Evolutionary conservation across 2,329 filamentous ascomycete species (phyloP), one percentile per base, ranked within the genome.

Genomic region (Aspergillus tanneri): DNA sequence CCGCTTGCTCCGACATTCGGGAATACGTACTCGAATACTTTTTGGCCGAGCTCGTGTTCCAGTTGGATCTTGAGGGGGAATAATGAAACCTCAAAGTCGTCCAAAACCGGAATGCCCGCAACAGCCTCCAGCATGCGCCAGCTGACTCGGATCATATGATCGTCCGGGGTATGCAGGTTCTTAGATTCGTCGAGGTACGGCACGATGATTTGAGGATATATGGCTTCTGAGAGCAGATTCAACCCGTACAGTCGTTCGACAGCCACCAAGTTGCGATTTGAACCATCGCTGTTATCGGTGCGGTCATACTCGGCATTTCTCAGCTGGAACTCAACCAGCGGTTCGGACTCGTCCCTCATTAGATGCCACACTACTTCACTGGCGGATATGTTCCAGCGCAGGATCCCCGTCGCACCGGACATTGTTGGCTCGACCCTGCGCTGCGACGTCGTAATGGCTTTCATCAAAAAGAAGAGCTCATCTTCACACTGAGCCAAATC

Each of bases 381-480:
- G 2, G 90, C 90, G n/a, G 88, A 87, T 50, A 99, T 90, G 65
- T 90, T 93, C 87, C 92, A 96, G 59, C 89, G 86, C 45, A 99
- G 71, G 32, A 96, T 76, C 5, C 90, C 90, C 50, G 83, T 91
- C 47, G 85, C 86, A 54, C 90, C 82, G 5, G 84, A 82, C 41
- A 83, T 77, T 28, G 72, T 71, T 38, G 81, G 81, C 51, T 87
- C 84, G 54, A 84, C 85, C 65, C 91, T 93, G 50, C 90, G 81
- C 70, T 99, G 93, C 4, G 92, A 95, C 2, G 90, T 95, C 1
- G 93, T 99, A 66, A 99, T 99, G 30, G 93, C 95, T 63, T 99
- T 97, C 93, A 99, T 97, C 77, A 99, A 88, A 73, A 99, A 99
- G 78, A 99, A 99, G 7, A 99, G 73, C 69, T 99, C 95, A 62